These are phyloP conservation scores for Fusarium nisikadoi DNA, from an alignment of 2,329 filamentous ascomycete species.

Conservation along the genomic window DNA sequence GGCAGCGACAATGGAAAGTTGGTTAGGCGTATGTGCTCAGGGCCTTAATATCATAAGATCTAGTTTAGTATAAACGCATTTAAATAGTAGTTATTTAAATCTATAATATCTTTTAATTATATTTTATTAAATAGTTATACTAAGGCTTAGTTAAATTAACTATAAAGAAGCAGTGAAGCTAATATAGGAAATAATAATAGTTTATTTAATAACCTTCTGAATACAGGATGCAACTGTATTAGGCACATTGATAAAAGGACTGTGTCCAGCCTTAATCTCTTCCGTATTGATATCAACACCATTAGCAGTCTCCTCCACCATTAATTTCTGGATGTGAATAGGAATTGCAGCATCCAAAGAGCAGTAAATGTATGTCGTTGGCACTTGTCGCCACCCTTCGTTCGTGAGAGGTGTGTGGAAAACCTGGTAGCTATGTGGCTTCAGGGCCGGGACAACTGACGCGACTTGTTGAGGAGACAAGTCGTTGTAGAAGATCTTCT, in stretches of 20 bases:
- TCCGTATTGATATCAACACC: not conserved
- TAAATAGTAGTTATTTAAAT: too few species aligned
- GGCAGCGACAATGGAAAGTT: rapidly evolving
- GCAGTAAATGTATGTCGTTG: not conserved
- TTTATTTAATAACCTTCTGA: not conserved
- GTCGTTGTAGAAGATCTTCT: not conserved
- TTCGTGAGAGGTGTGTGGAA: not conserved
- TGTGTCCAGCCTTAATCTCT: not conserved
- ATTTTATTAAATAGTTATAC: too few species aligned
- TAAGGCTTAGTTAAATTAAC: too few species aligned
- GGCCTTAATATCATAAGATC: rapidly evolving
- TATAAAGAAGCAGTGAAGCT: too few species aligned
- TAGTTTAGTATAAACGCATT: too few species aligned
- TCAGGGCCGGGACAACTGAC: not conserved
- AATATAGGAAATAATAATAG: too few species aligned
- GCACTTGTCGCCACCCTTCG: not conserved
- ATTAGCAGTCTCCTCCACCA: not conserved
- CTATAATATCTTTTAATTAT: too few species aligned
- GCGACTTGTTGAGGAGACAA: not conserved
- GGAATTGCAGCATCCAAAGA: not conserved
- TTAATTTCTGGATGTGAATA: not conserved
- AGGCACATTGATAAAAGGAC: not conserved
- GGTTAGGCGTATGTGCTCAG: rapidly evolving
- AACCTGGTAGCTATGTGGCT: not conserved
- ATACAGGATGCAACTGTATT: not conserved